Evolutionary conservation across 2,329 filamentous ascomycete genomes (phyloP).

Genomic region (Phyllosticta ampelicida): DNA sequence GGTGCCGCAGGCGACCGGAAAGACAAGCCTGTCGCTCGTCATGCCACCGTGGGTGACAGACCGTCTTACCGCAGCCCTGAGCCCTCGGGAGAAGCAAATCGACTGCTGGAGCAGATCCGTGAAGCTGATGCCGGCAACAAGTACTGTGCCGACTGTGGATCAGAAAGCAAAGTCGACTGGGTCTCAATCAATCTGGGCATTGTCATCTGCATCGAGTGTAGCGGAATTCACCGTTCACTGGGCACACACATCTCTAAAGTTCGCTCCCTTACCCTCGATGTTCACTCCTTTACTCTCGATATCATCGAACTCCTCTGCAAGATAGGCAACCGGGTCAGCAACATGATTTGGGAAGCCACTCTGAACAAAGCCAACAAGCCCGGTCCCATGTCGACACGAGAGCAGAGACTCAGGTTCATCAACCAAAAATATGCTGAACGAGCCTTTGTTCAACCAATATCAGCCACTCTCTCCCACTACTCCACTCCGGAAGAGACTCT

Average conservation of each 20-base stretch:
- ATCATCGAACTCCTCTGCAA: conserved; percentile 88
- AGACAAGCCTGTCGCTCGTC: conserved; percentile 56
- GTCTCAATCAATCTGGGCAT: conserved; percentile 97
- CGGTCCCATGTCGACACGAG: conserved; percentile 64
- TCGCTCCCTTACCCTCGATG: conserved; percentile 86
- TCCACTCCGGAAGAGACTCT: conserved; percentile 76
- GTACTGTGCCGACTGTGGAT: conserved; percentile 90
- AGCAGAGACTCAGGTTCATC: conserved; percentile 90
- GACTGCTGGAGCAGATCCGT: conserved; percentile 74
- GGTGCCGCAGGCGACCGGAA: conserved; percentile 27
- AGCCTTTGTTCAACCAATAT: conserved; percentile 68
- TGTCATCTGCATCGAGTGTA: conserved; percentile 94
- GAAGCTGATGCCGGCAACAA: conserved; percentile 87
- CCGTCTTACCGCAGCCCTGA: conserved; percentile 63
- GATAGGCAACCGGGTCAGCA: conserved; percentile 87
- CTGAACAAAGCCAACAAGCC: conserved; percentile 68
- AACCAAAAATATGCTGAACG: conserved; percentile 87
- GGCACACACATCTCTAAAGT: conserved; percentile 98
- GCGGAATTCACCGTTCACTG: conserved; percentile 89
- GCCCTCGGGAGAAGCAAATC: conserved; percentile 69
- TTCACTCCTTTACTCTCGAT: conserved; percentile 91
- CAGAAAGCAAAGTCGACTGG: conserved; percentile 90
- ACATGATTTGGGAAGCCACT: conserved; percentile 90
- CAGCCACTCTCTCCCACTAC: conserved; percentile 63
- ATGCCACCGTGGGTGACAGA: conserved; percentile 84